Evolutionary conservation across 2,329 filamentous ascomycete species (phyloP).

Genomic region (Pestalotiopsis sp.): DNA sequence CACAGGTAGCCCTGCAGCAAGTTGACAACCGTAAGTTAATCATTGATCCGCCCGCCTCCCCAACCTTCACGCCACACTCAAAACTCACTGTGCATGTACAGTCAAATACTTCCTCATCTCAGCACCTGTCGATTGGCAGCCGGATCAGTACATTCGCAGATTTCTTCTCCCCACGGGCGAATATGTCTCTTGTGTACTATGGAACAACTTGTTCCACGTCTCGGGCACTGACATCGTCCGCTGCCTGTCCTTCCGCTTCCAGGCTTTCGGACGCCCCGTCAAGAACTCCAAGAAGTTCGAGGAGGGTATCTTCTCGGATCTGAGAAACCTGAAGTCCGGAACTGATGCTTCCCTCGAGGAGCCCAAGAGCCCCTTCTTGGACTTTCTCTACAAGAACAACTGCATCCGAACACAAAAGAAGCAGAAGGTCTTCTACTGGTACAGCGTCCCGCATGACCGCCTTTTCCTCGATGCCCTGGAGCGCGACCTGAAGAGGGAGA

Average conservation of each 20-base stretch:
- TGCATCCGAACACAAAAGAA: slow-evolving; percentile 99
- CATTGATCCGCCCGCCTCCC: background rate
- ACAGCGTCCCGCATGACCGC: slow-evolving; percentile 96
- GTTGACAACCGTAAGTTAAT: slow-evolving; percentile 86
- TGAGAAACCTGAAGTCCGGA: slow-evolving; percentile 96
- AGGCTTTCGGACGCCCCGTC: slow-evolving; percentile 95
- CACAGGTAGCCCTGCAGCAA: slow-evolving; percentile 95
- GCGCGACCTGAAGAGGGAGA: slow-evolving; percentile 96
- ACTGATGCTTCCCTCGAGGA: slow-evolving; percentile 98
- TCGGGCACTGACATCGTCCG: slow-evolving; percentile 98
- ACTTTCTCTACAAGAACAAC: slow-evolving; percentile 99
- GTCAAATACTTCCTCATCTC: slow-evolving; percentile 99
- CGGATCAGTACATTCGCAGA: slow-evolving; percentile 93
- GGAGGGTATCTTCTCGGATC: slow-evolving; percentile 97
- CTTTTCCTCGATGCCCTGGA: slow-evolving; percentile 97
- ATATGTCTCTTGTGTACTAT: slow-evolving; percentile 97
- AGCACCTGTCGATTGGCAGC: slow-evolving; percentile 95
- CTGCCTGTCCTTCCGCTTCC: slow-evolving; percentile 97
- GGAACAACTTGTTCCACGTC: slow-evolving; percentile 99
- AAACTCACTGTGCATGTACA: slow-evolving; percentile 40
- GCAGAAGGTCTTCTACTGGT: slow-evolving; percentile 99
- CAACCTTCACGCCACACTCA: background rate
- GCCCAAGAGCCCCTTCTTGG: slow-evolving; percentile 96
- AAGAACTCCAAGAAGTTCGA: slow-evolving; percentile 99
- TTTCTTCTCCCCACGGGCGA: slow-evolving; percentile 96